Evolutionary conservation across 1,284 basidiomycete genomes (phyloP), one percentile per base, ranked within the genome.

Genomic region (Malassezia yamatoensis): DNA sequence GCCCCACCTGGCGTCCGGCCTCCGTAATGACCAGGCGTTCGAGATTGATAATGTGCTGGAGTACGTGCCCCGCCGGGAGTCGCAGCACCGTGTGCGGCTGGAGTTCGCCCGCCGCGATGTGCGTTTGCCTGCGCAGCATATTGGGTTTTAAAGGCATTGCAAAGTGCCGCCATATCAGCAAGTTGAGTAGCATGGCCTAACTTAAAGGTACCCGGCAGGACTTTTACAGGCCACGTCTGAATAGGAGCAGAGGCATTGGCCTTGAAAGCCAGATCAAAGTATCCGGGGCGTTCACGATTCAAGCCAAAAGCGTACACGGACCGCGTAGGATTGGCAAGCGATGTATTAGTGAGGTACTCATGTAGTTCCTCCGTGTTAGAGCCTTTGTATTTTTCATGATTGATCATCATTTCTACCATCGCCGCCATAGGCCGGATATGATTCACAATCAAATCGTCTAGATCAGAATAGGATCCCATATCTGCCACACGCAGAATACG

Each of bases 381-480:
- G 44, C 83, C 83, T 76, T 91, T 90, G 81, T 87, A 99, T 77
- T 96, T 96, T 72, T 98, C 94, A 74, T 93, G 88, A 45, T 85
- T 82, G 83, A 90, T 90, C 62, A 99, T 79, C 75, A 96, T 90
- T 74, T 96, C 91, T 5, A 96, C 87, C 70, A 89, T 87, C 54
- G 88, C 83, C 45, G 87, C 85, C 80, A 91, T 94, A 9, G 91
- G 87, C 78, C 90, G 87, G 51, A 99, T 85, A 75, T 99, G 91
- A 70, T 90, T 91, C 76, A 96, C 90, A 67, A 99, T 90, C 65
- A 99, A 77, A 73, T 99, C 94, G 76, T 99, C 94, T 49, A 99
- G 79, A 80, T 99, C 96, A 42, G 87, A 84, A 76, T 94, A 98
- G 24, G 68, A 70, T 72, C 90, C 88, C 63, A 83, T 83, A 49